These are phyloP conservation scores for Aspergillus sclerotialis DNA, from an alignment of 2,329 filamentous ascomycete genomes.

Conservation along the genomic window DNA sequence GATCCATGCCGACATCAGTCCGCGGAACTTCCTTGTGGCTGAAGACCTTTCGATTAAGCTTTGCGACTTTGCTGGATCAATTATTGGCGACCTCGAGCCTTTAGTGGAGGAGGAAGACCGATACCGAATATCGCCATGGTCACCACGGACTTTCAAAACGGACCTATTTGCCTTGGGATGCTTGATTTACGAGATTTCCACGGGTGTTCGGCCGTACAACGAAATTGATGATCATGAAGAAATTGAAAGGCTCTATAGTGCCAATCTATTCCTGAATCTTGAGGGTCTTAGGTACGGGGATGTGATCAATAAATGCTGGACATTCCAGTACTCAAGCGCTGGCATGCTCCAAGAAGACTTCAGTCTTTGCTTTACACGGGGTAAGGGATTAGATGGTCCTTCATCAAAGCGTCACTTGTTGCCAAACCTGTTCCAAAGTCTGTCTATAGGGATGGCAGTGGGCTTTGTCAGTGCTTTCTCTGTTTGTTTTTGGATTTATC, in stretches of 20 bases:
- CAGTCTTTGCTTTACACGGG: not conserved
- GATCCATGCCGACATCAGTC: too few species aligned
- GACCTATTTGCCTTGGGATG: conserved; percentile 11
- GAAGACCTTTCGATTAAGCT: too few species aligned
- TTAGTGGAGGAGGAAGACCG: too few species aligned
- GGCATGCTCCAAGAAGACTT: not conserved
- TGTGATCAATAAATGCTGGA: conserved; percentile 10
- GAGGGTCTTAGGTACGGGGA: conserved; percentile 5
- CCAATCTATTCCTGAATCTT: conserved; percentile 4
- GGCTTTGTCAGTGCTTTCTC: not conserved
- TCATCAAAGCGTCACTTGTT: not conserved
- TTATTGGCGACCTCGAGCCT: too few species aligned
- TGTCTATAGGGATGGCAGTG: too few species aligned
- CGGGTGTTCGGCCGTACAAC: conserved; percentile 5
- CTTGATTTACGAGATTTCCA: conserved; percentile 8
- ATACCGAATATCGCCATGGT: too few species aligned
- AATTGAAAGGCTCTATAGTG: conserved; percentile 4
- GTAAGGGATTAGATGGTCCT: not conserved
- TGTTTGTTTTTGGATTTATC: not conserved
- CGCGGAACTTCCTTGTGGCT: too few species aligned
- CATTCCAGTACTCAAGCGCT: conserved; percentile 3
- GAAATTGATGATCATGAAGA: conserved; percentile 5
- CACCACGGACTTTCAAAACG: too few species aligned
- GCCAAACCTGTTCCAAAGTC: not conserved
- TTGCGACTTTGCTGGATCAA: too few species aligned